phyloP scores from a whole-genome alignment of 1,284 basidiomycete genomes.

The Ganoderma lingzhi region DNA sequence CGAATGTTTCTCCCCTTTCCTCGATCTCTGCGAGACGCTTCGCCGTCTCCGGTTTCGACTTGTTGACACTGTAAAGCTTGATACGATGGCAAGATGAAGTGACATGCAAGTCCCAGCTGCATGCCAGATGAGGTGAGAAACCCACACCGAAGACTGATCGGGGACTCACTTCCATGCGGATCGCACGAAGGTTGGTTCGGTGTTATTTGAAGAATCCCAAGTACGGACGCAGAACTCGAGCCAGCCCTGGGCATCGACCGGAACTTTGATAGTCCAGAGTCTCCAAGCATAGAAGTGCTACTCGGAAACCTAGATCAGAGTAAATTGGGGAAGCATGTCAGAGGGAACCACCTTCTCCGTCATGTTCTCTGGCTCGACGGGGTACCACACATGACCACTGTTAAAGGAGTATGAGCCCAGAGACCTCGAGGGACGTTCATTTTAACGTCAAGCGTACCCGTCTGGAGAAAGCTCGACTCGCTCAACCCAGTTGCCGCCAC shows the following conservation, averaged over 20 bases:
- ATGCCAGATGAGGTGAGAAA: background rate
- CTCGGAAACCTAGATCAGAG: background rate
- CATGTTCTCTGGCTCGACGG: constrained; percentile 54
- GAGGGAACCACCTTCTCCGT: constrained; percentile 51
- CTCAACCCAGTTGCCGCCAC: constrained; percentile 64
- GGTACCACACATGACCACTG: constrained; percentile 60
- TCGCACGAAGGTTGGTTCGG: constrained; percentile 62
- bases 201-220: constrained; percentile 68
- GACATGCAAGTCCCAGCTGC: constrained; percentile 63
- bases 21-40: constrained; percentile 51
- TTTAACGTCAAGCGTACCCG: constrained; percentile 45
- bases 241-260: constrained; percentile 65
- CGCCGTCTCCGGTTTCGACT: constrained; percentile 49
- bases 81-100: constrained; percentile 63
- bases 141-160: background rate
- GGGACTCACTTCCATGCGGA: constrained; percentile 61
- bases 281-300: constrained; percentile 65
- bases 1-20: constrained; percentile 48
- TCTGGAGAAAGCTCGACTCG: constrained; percentile 63
- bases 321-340: background rate
- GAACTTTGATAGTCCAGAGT: constrained; percentile 60
- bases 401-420: background rate
- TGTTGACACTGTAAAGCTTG: constrained; percentile 63
- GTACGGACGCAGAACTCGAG: constrained; percentile 65
- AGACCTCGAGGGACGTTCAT: background rate